These are phyloP conservation scores for Cercospora janseana DNA, from an alignment of 2,329 filamentous ascomycete genomes.

Conservation along the genomic window DNA sequence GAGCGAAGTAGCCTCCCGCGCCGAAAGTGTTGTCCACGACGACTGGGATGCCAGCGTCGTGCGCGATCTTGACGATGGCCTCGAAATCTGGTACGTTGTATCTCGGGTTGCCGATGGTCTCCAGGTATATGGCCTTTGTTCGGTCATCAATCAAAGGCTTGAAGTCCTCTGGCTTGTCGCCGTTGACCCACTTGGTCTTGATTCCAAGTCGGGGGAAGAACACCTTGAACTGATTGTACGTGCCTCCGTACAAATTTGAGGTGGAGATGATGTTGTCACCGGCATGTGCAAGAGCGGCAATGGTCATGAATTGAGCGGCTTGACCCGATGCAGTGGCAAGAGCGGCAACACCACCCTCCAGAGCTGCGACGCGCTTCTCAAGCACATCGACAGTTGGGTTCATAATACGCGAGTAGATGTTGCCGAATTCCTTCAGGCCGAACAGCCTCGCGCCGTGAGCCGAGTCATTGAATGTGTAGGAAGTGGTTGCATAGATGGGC, in stretches of 20 bases:
- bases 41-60: conserved; percentile 60
- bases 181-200: conserved; percentile 79
- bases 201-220: conserved; percentile 84
- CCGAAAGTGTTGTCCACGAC: conserved; percentile 93
- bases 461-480: conserved; percentile 91
- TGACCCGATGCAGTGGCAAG: conserved; percentile 84
- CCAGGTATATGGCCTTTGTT: conserved; percentile 88
- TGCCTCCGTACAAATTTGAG: conserved; percentile 87
- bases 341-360: conserved; percentile 87
- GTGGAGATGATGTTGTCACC: conserved; percentile 95
- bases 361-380: conserved; percentile 91
- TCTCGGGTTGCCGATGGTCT: conserved; percentile 89
- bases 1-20: conserved; percentile 82
- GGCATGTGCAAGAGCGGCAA: conserved; percentile 76
- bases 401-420: conserved; percentile 96
- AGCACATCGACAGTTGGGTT: conserved; percentile 96
- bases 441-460: conserved; percentile 94
- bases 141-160: conserved; percentile 81
- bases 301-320: conserved; percentile 86
- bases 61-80: conserved; percentile 77
- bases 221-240: conserved; percentile 97
- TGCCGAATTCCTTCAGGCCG: conserved; percentile 93
- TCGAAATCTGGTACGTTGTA: conserved; percentile 93
- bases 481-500: conserved; percentile 92
- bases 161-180: conserved; percentile 77